Conservation (phyloP, 306 rosid genomes). For the Rosa multiflora region DNA sequence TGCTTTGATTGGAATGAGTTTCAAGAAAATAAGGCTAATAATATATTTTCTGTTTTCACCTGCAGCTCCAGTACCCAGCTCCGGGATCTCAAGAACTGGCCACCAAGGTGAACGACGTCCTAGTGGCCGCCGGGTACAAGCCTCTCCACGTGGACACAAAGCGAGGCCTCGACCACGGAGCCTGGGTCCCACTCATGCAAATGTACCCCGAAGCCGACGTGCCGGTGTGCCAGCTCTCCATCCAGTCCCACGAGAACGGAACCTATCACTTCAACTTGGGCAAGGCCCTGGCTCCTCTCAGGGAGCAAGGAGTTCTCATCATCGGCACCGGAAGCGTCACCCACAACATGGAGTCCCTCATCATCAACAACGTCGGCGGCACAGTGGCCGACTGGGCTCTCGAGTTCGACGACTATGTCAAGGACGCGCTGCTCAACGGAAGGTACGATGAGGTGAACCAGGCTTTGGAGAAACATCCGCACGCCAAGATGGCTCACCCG, state of each 20-base stretch:
- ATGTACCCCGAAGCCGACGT: constrained; percentile 88
- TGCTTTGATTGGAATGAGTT: no score
- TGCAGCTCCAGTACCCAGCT: constrained; percentile 70
- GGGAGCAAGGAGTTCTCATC: constrained; percentile 72
- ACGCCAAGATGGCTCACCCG: constrained; percentile 75
- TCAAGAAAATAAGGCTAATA: no score
- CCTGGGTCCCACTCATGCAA: constrained; percentile 77
- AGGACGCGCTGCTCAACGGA: constrained; percentile 60
- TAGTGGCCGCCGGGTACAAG: constrained; percentile 43
- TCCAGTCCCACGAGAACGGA: constrained; percentile 55
- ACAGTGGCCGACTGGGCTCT: constrained; percentile 50
- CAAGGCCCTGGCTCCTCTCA: constrained; percentile 75
- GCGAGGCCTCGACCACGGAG: constrained; percentile 86
- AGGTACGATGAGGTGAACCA: constrained; percentile 85
- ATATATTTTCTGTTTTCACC: neutral
- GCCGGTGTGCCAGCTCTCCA: constrained; percentile 79
- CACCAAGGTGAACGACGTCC: constrained; percentile 68
- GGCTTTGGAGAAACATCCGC: constrained; percentile 63
- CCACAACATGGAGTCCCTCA: constrained; percentile 59
- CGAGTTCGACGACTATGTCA: constrained; percentile 73
- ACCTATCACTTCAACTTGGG: constrained; percentile 73
- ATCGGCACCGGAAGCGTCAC: constrained; percentile 80
- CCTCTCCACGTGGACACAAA: constrained; percentile 58
- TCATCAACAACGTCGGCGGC: neutral
- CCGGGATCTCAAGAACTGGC: constrained; percentile 78